A percentile compares a stretch with the other conserved stretches of the same genome.
Conservation (phyloP, 257 asterid genomes). For the Thymus quinquecostatus region DNA sequence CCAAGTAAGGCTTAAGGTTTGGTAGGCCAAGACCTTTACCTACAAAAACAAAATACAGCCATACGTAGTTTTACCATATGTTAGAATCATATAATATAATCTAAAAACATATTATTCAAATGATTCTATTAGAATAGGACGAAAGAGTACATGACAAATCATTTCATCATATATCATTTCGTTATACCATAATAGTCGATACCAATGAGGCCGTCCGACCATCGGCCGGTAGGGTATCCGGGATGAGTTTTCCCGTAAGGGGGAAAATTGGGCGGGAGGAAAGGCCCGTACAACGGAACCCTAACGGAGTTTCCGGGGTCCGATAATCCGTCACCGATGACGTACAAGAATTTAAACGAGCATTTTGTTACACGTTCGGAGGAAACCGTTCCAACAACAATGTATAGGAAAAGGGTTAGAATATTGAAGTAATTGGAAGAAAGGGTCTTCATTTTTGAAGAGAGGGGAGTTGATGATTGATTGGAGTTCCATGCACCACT, state of each 20-base stretch:
- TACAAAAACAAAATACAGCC: neutral
- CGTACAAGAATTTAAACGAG: constrained; percentile 20
- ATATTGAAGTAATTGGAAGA: neutral
- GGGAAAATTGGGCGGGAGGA: neutral
- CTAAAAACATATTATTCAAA: too few species aligned
- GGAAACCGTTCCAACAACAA: neutral
- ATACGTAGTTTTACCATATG: neutral
- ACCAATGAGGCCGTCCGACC: constrained; percentile 32
- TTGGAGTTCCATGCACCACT: too few species aligned
- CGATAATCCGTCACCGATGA: constrained; percentile 8
- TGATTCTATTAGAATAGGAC: too few species aligned
- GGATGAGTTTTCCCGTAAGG: constrained; percentile 47
- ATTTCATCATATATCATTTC: too few species aligned
- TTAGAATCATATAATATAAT: too few species aligned
- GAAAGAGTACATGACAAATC: too few species aligned
- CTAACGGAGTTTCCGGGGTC: constrained; percentile 37
- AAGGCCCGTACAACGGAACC: neutral
- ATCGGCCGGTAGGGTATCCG: constrained; percentile 40
- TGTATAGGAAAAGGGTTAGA: neutral
- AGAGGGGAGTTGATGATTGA: too few species aligned
- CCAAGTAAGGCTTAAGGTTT: constrained; percentile 28
- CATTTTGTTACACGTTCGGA: constrained; percentile 1
- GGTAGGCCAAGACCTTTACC: constrained; percentile 38
- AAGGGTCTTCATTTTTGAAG: too few species aligned
- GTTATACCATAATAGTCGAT: constrained; percentile 14